phyloP scores from a whole-genome alignment of 192 early-diverging fungal species.

The Entomortierella chlamydospora region DNA sequence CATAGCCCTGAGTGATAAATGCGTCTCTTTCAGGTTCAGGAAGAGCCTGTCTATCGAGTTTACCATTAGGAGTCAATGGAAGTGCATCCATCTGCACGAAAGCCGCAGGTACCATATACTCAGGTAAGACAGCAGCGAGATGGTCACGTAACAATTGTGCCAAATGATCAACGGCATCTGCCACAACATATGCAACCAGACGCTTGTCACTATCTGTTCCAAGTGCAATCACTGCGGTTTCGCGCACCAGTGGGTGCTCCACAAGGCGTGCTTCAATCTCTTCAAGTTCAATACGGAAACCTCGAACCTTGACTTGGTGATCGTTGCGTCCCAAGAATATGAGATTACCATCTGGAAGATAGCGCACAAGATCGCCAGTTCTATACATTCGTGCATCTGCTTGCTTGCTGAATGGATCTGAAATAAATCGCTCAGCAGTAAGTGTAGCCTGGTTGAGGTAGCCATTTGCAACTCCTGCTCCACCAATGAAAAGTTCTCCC shows the following conservation, averaged over 20 bases:
- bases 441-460: constrained; percentile 53
- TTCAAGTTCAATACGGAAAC: constrained; percentile 47
- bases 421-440: constrained; percentile 42
- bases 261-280: constrained; percentile 39
- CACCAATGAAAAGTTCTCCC: constrained; percentile 55
- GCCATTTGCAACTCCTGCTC: constrained; percentile 47
- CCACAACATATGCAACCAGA: constrained; percentile 67
- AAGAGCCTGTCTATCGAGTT: too few species aligned
- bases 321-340: constrained; percentile 50
- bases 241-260: constrained; percentile 15
- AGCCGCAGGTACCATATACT: constrained; percentile 5
- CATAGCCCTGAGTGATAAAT: too few species aligned
- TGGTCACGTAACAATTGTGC: neutral
- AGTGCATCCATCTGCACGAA: too few species aligned
- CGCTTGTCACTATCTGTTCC: constrained; percentile 61
- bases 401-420: constrained; percentile 43
- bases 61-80: too few species aligned
- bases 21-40: too few species aligned
- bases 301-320: constrained; percentile 61
- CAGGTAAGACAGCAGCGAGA: neutral
- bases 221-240: constrained; percentile 32
- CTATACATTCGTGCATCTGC: constrained; percentile 29
- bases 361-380: constrained; percentile 41
- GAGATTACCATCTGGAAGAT: constrained; percentile 42
- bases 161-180: neutral